These are phyloP conservation scores for Tolypocladium sp. DNA, from an alignment of 2,329 filamentous ascomycete species.

Conservation along the genomic window DNA sequence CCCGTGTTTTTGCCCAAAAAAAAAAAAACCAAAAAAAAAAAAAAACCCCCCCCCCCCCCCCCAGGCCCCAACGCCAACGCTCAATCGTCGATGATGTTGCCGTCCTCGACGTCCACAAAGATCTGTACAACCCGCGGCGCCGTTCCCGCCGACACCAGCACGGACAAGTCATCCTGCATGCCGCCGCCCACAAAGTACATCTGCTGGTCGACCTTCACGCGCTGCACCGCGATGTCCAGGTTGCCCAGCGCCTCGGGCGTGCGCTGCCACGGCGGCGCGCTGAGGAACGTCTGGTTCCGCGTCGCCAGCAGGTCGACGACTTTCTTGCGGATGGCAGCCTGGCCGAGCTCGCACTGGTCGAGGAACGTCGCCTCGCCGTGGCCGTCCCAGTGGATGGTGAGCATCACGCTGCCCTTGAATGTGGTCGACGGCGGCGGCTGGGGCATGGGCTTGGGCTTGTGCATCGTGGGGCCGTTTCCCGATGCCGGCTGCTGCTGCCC, in stretches of 20 bases:
- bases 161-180: conserved; percentile 16
- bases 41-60: neutral
- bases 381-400: conserved; percentile 16
- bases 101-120: neutral
- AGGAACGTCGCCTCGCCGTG: conserved; percentile 20
- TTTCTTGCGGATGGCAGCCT: conserved; percentile 22
- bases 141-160: conserved; percentile 11
- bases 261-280: neutral
- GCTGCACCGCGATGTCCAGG: conserved; percentile 9
- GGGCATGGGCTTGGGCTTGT: neutral
- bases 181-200: conserved; percentile 12
- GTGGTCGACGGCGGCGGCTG: neutral
- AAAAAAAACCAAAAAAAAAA: neutral
- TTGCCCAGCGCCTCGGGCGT: conserved; percentile 1
- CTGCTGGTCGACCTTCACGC: conserved; percentile 12
- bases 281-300: conserved; percentile 7
- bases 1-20: too few relatives aligned
- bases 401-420: conserved; percentile 7
- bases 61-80: neutral
- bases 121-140: neutral
- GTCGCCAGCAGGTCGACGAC: conserved; percentile 11
- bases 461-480: neutral
- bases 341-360: conserved; percentile 14
- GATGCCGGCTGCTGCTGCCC: neutral
- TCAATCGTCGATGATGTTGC: neutral